phyloP scores from a whole-genome alignment of 139 green algal genomes.

The Microglena sp. region DNA sequence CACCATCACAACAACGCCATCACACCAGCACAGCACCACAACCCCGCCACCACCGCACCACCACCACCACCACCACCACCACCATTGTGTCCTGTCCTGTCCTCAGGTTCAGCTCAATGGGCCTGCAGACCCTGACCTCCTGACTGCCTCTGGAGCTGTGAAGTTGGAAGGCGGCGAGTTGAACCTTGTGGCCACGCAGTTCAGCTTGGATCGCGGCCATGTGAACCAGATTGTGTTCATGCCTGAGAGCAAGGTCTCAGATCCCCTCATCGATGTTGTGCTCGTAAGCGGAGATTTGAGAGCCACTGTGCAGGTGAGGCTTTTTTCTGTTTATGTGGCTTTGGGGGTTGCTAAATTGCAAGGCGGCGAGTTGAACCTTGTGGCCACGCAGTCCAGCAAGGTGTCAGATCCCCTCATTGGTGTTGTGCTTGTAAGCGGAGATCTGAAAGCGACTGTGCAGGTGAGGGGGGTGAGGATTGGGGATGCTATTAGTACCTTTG shows the following conservation, averaged over 20 bases:
- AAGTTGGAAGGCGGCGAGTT: constrained; percentile 71
- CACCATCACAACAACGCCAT: too few relatives aligned
- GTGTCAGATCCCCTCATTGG: constrained; percentile 63
- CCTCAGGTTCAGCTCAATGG: constrained; percentile 32
- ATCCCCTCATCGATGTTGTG: constrained; percentile 61
- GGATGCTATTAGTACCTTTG: constrained; percentile 13
- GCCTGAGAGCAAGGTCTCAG: constrained; percentile 30
- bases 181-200: constrained; percentile 85
- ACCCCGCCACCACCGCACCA: too few relatives aligned
- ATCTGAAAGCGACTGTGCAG: constrained; percentile 61
- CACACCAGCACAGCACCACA: too few relatives aligned
- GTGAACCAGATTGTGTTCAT: constrained; percentile 76
- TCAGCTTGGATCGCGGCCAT: constrained; percentile 75
- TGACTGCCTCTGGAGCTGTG: constrained; percentile 38
- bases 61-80: background rate
- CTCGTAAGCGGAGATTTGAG: constrained; percentile 64
- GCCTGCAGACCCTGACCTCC: constrained; percentile 37
- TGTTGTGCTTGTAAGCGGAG: constrained; percentile 48
- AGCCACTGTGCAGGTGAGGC: constrained; percentile 47
- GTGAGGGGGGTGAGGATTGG: constrained; percentile 31
- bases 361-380: constrained; percentile 82
- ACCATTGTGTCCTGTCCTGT: background rate
- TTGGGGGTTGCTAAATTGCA: constrained; percentile 57
- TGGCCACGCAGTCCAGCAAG: constrained; percentile 71
- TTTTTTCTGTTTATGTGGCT: constrained; percentile 9